Evolutionary conservation across 352 stramenopile species (phyloP).

Genomic region (Phytopythium cucurbitacearum): DNA sequence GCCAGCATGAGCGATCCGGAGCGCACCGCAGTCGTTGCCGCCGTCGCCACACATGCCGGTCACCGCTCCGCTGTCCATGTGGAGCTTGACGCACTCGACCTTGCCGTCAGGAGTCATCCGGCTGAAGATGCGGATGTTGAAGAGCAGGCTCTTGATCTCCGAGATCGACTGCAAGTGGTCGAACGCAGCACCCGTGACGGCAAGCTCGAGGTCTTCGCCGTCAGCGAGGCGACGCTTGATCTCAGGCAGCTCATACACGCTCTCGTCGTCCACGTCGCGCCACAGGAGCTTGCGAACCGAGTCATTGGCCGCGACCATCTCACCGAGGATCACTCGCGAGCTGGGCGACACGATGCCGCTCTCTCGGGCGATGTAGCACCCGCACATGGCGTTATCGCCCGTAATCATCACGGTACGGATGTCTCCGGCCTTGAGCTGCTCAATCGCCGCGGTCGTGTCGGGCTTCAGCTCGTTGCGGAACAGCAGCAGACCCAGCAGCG

Average conservation of each 20-base stretch:
- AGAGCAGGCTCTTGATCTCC: constrained; percentile 30
- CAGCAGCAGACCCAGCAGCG: constrained; percentile 64
- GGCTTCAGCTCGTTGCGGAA: constrained; percentile 84
- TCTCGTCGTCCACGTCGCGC: constrained; percentile 27
- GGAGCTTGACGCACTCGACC: constrained; percentile 28
- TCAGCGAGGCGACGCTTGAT: constrained; percentile 18
- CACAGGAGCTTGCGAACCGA: constrained; percentile 22
- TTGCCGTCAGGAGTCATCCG: constrained; percentile 47
- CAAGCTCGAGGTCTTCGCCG: constrained; percentile 24
- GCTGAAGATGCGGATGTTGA: constrained; percentile 46
- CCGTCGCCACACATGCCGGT: constrained; percentile 56
- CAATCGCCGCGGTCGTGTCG: constrained; percentile 59
- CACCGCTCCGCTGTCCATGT: constrained; percentile 36
- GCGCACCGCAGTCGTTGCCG: constrained; percentile 77
- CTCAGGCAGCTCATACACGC: constrained; percentile 16
- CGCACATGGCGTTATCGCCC: constrained; percentile 61
- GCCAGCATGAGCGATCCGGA: constrained; percentile 74
- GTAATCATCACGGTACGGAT: constrained; percentile 80
- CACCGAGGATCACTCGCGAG: constrained; percentile 33
- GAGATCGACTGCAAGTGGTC: constrained; percentile 19
- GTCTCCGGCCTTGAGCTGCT: constrained; percentile 51
- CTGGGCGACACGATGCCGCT: constrained; percentile 27
- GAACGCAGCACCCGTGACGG: constrained; percentile 34
- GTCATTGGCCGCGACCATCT: constrained; percentile 19
- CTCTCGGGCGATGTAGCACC: constrained; percentile 41